These are phyloP conservation scores for Tephrocybe rancida DNA, from an alignment of 768 basidiomycete species.

Conservation along the genomic window DNA sequence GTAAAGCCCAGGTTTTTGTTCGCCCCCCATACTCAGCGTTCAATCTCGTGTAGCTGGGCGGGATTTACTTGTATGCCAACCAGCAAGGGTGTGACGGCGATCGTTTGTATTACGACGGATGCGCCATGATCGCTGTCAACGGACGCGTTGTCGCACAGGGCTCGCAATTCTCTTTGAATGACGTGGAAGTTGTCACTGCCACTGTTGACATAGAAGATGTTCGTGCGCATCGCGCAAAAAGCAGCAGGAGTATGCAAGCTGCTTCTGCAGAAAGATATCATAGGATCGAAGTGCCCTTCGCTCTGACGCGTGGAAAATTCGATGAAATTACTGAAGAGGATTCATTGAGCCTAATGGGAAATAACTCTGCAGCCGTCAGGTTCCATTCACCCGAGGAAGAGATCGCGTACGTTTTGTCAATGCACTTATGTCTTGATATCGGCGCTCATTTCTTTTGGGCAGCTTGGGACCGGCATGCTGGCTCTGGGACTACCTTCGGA, in stretches of 20 bases:
- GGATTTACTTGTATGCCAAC: slow-evolving; percentile 97
- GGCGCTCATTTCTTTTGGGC: background rate
- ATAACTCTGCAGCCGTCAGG: slow-evolving; percentile 48
- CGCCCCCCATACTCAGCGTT: background rate
- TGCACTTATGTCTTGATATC: background rate
- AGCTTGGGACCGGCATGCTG: slow-evolving; percentile 98
- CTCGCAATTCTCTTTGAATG: slow-evolving; percentile 92
- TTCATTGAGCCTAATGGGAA: slow-evolving; percentile 38
- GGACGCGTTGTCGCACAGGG: slow-evolving; percentile 93
- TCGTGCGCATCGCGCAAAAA: slow-evolving; percentile 81
- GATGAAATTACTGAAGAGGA: slow-evolving; percentile 61
- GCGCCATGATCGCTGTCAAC: slow-evolving; percentile 94
- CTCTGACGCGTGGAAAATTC: slow-evolving; percentile 76
- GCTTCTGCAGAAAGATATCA: slow-evolving; percentile 74
- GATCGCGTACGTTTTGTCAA: slow-evolving; percentile 75
- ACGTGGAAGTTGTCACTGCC: slow-evolving; percentile 95
- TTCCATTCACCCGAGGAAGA: slow-evolving; percentile 95
- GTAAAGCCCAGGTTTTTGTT: slow-evolving; percentile 35
- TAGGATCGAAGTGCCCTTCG: slow-evolving; percentile 80
- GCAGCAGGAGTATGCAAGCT: slow-evolving; percentile 90
- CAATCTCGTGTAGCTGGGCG: slow-evolving; percentile 69
- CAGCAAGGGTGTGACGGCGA: slow-evolving; percentile 99
- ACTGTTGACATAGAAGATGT: slow-evolving; percentile 98
- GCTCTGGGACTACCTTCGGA: slow-evolving; percentile 99
- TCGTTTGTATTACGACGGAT: slow-evolving; percentile 97